Base-by-base conservation (phyloP, 129 eudicot species). In the Gnaphalium uliginosum region DNA sequence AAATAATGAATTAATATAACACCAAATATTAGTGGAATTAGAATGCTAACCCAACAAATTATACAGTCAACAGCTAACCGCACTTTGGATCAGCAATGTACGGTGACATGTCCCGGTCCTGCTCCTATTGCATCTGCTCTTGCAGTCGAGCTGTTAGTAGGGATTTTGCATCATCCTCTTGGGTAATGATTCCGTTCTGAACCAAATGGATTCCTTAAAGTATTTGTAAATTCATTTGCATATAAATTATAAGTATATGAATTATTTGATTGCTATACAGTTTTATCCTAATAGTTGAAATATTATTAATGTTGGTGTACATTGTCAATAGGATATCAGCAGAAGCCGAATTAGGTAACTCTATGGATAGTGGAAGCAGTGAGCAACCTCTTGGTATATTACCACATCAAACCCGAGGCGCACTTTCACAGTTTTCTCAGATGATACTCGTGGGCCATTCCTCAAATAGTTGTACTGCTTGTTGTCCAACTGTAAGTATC, bases 31-130 rank as follows among this genome's bases (percentile, higher is more conserved):
- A 9, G 8, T 22, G 18, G 19, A n/a, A 8, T 67, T 15, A 18
- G 8, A n/a, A 53, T 71, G 64, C 53, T 57, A 11, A 22, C 35
- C 24, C 15, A 26, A 24, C 54, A 65, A 32, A 72, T 78, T 56
- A 32, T 79, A 83, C 90, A 90, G 96, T 94, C 98, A 76, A 94
- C 97, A 57, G 77, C 88, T 46, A 94, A 94, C 73, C 97, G 98
- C 33, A 94, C 98, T n/a, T 83, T 90, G 78, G 98, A 94, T 82
- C 98, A 94, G 86, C 98, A 94, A 70, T 94, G 98, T 69, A 94
- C 96, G 18, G 98, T 94, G 51, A 90, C 98, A 76, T 91, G 97
- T 53, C 98, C 97, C 0, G 97, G 97, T 27, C 96, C 90, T 71
- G 97, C 98, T 71, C 98, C 98, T 66, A 90, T 90, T 76, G 97